Evolutionary conservation across 805 yeast species (phyloP).

Genomic region (Nakazawaea populi): DNA sequence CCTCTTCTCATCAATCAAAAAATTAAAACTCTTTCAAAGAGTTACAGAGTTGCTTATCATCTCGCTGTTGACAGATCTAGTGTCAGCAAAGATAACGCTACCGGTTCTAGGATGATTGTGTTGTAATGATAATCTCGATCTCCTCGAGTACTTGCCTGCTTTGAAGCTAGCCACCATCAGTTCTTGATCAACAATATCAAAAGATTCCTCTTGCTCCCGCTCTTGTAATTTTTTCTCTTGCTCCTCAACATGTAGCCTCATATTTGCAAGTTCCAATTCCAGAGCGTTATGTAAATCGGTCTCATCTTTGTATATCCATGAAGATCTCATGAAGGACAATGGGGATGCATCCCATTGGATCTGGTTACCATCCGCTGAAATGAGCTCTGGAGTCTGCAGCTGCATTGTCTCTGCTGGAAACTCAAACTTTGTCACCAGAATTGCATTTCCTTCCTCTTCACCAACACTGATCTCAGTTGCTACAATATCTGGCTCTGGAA

Average conservation of each 20-base stretch:
- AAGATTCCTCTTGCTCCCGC: neutral
- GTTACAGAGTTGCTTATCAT: neutral
- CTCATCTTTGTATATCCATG: slow-evolving; percentile 5
- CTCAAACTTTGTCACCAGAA: no score
- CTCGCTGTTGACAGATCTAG: neutral
- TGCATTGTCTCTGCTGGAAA: neutral
- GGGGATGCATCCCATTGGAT: slow-evolving; percentile 1
- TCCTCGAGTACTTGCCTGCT: slow-evolving; percentile 21
- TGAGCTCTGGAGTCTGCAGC: neutral
- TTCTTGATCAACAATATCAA: neutral
- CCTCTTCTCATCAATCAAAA: no score
- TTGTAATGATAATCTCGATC: slow-evolving; percentile 16
- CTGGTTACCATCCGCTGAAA: neutral
- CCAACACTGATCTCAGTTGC: no score
- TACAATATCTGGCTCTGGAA: no score
- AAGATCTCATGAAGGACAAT: slow-evolving; percentile 5
- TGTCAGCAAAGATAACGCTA: neutral
- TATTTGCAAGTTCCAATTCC: no score
- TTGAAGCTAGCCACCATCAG: slow-evolving; percentile 13
- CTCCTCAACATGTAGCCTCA: neutral
- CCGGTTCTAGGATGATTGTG: neutral
- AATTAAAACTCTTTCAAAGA: no score
- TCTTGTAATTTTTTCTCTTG: neutral
- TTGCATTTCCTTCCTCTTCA: no score
- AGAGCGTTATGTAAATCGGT: neutral